Evolutionary conservation across 257 asterid species (phyloP).

Genomic region (Leptodermis oblonga): DNA sequence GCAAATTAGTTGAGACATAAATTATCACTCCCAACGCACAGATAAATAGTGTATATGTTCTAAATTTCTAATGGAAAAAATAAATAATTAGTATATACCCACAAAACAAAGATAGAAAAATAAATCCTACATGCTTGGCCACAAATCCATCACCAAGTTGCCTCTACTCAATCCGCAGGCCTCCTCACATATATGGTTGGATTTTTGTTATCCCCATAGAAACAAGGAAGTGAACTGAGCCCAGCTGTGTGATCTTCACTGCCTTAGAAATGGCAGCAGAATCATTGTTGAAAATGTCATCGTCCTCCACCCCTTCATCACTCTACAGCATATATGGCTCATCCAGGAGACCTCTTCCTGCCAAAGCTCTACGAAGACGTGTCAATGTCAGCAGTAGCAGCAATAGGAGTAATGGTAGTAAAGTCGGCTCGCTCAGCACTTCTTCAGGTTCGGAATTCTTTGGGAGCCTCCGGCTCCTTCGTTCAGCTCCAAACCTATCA

Average conservation of each 20-base stretch:
- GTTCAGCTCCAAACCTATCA: constrained; percentile 32
- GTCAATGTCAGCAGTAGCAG: constrained; percentile 4
- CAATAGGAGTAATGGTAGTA: constrained; percentile 8
- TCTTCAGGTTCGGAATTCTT: constrained; percentile 40
- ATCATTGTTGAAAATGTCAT: constrained; percentile 50
- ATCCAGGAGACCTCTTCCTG: constrained; percentile 40
- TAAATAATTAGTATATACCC: not conserved
- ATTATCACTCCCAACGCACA: too few relatives aligned
- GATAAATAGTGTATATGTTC: not conserved
- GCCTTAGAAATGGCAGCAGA: constrained; percentile 61
- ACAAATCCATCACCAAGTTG: constrained; percentile 5
- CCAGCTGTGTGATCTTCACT: not conserved
- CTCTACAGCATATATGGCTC: constrained; percentile 68
- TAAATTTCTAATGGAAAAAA: not conserved
- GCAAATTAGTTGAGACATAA: too few relatives aligned
- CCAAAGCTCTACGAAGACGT: constrained; percentile 47
- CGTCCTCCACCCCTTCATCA: constrained; percentile 55
- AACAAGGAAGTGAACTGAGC: not conserved
- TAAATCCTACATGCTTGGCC: constrained; percentile 1
- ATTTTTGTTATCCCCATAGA: constrained; percentile 24
- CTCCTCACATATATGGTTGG: not conserved
- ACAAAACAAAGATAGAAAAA: not conserved
- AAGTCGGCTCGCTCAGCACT: constrained; percentile 50
- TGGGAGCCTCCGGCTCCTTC: constrained; percentile 38
- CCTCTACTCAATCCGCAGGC: constrained; percentile 6